Evolutionary conservation across 495 filamentous ascomycete species (phyloP), one percentile per base, ranked within the genome.

Genomic region (Lophiotrema nucula): DNA sequence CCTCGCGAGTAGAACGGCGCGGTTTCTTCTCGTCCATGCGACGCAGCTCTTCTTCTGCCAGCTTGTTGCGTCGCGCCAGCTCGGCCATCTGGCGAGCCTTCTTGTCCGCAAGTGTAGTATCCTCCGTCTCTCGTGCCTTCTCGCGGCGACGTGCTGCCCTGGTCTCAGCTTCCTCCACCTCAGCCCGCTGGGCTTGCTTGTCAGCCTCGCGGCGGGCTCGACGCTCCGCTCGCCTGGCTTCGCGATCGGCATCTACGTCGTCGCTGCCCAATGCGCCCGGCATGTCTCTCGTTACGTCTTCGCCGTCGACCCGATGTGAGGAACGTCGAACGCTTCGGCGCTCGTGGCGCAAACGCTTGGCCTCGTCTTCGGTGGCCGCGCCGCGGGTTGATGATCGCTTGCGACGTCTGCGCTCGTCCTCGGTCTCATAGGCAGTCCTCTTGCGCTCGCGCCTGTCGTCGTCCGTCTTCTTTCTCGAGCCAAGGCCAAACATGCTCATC

Each of bases 401-500:
- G 38, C 62, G 62, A 22, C 65, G 65, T 43, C 31, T 56, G 47
- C 58, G 59, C 21, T 61, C 60, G 54, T 64, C 65, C 45, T 68
- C 65, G 33, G 44, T 56, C 35, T 65, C 59, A 56, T 63, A 62
- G n/a, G 56, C 56, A 52, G 55, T 56, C 28, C 54, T 57, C 38
- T 54, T 53, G 21, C 65, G 61, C 24, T 64, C 56, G 25, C 53
- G 44, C 12, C 51, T 31, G 19, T 59, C 64, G 2, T 60, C 55
- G 28, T 60, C 62, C 23, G 62, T 44, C 19, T 49, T 47, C 56
- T 67, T 68, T 27, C 65, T 52, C 11, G 65, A 57, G 26, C 58
- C 42, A 11, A 60, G 53, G 13, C 65, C 65, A 41, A 68, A 68
- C 54, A 68, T 58, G 48, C 62, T 58, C 66, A 66, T 68, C 39